These are phyloP conservation scores for Fonsecaea monophora DNA, from an alignment of 2,329 filamentous ascomycete species.

Conservation along the genomic window DNA sequence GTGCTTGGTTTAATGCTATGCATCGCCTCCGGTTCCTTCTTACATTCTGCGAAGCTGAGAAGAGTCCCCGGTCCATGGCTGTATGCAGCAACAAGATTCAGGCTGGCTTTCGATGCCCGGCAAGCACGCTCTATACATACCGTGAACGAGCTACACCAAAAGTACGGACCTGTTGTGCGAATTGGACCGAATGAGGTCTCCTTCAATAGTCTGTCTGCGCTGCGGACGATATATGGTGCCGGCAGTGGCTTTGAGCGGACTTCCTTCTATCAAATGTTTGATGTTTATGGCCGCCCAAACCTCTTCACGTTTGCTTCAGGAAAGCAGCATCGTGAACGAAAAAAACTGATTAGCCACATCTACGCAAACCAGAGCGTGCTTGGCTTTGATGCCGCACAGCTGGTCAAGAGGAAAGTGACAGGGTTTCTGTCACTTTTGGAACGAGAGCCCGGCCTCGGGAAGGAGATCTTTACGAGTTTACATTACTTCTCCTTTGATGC, in stretches of 20 bases:
- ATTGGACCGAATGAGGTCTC: slow-evolving; percentile 57
- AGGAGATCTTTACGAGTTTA: slow-evolving; percentile 58
- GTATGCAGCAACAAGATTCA: slow-evolving; percentile 33
- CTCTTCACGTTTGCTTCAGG: slow-evolving; percentile 59
- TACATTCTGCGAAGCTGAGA: slow-evolving; percentile 24
- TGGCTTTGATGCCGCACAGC: slow-evolving; percentile 41
- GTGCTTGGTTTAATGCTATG: slow-evolving; percentile 18
- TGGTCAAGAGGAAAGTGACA: slow-evolving; percentile 51
- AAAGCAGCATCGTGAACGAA: slow-evolving; percentile 56
- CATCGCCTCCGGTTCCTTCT: slow-evolving; percentile 5
- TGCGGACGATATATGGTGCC: slow-evolving; percentile 62
- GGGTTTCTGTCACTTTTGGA: slow-evolving; percentile 53
- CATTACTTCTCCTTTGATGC: slow-evolving; percentile 63
- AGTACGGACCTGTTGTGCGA: slow-evolving; percentile 58
- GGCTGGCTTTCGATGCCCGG: slow-evolving; percentile 37
- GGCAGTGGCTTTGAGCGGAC: slow-evolving; percentile 60
- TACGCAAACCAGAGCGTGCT: slow-evolving; percentile 61
- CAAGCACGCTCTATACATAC: slow-evolving; percentile 31
- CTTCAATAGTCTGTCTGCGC: slow-evolving; percentile 53
- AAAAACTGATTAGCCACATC: slow-evolving; percentile 56
- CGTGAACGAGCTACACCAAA: slow-evolving; percentile 50
- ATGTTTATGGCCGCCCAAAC: slow-evolving; percentile 51
- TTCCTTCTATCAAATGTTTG: slow-evolving; percentile 63
- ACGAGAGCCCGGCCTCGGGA: slow-evolving; percentile 43
- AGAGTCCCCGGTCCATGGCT: slow-evolving; percentile 35